Conservation (phyloP, 2,329 filamentous ascomycete species). For the Colletotrichum liaoningense region DNA sequence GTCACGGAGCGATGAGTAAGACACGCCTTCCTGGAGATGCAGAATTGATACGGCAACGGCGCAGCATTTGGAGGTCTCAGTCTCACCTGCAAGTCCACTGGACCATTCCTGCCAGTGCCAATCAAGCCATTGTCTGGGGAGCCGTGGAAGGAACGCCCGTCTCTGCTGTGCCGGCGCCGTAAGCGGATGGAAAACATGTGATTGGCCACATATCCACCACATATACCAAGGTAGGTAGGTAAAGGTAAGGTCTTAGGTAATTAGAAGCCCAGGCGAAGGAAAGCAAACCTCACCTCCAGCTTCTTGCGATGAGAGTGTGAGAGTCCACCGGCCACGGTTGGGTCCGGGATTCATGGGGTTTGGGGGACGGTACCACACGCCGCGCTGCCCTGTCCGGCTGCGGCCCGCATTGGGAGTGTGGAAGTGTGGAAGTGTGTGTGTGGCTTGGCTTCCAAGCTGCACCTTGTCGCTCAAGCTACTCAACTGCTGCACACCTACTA, state of each 20-base stretch:
- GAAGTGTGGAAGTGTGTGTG: background rate
- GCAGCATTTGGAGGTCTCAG: slow-evolving; percentile 14
- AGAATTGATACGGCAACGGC: slow-evolving; percentile 15
- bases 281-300: background rate
- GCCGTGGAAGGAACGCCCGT: background rate
- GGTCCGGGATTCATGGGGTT: slow-evolving; percentile 15
- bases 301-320: background rate
- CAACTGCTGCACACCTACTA: background rate
- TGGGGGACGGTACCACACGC: background rate
- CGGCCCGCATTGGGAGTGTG: background rate
- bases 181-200: slow-evolving; percentile 25
- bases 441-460: background rate
- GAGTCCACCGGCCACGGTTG: slow-evolving; percentile 17
- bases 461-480: background rate
- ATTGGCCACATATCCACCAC: slow-evolving; percentile 6
- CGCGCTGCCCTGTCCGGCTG: background rate
- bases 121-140: background rate
- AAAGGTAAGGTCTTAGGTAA: no score
- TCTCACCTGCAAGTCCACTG: slow-evolving; percentile 4
- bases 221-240: no score
- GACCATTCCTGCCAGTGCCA: no score
- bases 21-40: slow-evolving; percentile 16
- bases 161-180: background rate
- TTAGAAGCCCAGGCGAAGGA: background rate
- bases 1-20: slow-evolving; percentile 8